Percentiles rank a stretch among this genome's conserved stretches.
These are phyloP conservation scores for Phialophora expanda DNA, from an alignment of 2,329 filamentous ascomycete species.

Conservation along the genomic window DNA sequence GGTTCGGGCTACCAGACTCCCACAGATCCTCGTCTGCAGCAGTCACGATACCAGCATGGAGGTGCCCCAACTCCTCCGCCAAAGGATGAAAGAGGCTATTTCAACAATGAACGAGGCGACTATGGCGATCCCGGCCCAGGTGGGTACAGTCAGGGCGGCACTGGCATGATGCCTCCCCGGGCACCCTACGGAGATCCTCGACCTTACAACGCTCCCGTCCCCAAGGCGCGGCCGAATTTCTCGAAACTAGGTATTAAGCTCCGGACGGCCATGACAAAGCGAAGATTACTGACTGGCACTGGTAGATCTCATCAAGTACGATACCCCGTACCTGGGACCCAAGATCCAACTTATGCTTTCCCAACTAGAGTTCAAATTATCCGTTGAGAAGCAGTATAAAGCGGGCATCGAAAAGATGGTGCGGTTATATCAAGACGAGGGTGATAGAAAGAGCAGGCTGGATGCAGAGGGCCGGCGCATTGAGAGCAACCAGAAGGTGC, in stretches of 20 bases:
- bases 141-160: slow-evolving; percentile 64
- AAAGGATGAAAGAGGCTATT: slow-evolving; percentile 66
- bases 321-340: slow-evolving; percentile 91
- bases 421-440: slow-evolving; percentile 94
- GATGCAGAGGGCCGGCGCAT: slow-evolving; percentile 88
- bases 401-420: slow-evolving; percentile 99
- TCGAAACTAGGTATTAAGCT: slow-evolving; percentile 82
- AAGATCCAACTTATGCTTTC: slow-evolving; percentile 99
- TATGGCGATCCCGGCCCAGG: slow-evolving; percentile 64
- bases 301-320: slow-evolving; percentile 97
- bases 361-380: slow-evolving; percentile 97
- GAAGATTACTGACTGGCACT: not conserved
- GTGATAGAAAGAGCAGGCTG: slow-evolving; percentile 90
- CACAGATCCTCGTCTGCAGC: slow-evolving; percentile 42
- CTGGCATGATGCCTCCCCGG: slow-evolving; percentile 78
- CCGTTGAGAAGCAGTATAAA: slow-evolving; percentile 98
- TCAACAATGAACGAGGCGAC: slow-evolving; percentile 62
- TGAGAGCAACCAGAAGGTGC: slow-evolving; percentile 97
- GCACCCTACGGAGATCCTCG: slow-evolving; percentile 78
- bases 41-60: slow-evolving; percentile 39
- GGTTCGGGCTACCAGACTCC: slow-evolving; percentile 39
- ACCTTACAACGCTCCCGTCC: slow-evolving; percentile 65
- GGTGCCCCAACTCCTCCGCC: slow-evolving; percentile 70
- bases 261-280: not conserved
- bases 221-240: slow-evolving; percentile 84